These are phyloP conservation scores for Ogataea salicorniae DNA, from an alignment of 805 yeast genomes.

Conservation along the genomic window DNA sequence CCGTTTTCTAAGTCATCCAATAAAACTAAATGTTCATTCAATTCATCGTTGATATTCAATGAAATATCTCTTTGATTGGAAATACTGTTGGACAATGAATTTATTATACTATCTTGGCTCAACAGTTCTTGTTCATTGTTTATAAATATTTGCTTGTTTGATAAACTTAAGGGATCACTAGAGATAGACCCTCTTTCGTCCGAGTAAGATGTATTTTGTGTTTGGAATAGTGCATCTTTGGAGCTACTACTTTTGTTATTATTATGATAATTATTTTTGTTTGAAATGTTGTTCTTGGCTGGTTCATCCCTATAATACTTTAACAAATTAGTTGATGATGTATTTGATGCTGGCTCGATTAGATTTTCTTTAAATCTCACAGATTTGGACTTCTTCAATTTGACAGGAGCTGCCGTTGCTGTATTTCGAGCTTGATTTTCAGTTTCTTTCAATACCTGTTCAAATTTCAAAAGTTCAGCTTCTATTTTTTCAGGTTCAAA, in stretches of 20 bases:
- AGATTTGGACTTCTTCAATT: conserved; percentile 17
- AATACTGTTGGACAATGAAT: conserved; percentile 37
- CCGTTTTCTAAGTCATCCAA: conserved; percentile 46
- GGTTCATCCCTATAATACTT: conserved; percentile 13
- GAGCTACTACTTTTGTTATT: neutral
- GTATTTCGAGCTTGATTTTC: neutral
- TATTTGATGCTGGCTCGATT: conserved; percentile 14
- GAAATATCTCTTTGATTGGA: conserved; percentile 42
- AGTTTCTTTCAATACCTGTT: neutral
- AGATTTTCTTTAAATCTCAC: conserved; percentile 22
- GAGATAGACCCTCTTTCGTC: conserved; percentile 1
- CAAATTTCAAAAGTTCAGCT: neutral
- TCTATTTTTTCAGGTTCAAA: neutral
- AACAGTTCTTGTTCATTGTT: conserved; percentile 42
- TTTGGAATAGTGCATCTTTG: no score
- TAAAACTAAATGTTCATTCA: conserved; percentile 43
- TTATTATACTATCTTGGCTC: conserved; percentile 42
- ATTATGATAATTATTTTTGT: neutral
- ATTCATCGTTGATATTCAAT: conserved; percentile 41
- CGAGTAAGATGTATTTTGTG: neutral
- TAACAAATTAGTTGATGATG: neutral
- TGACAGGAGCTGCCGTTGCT: neutral
- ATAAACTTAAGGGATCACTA: conserved; percentile 12
- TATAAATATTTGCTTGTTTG: conserved; percentile 29
- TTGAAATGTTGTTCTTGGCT: neutral